Conservation (phyloP, 257 asterid species). For the Solanum etuberosum region DNA sequence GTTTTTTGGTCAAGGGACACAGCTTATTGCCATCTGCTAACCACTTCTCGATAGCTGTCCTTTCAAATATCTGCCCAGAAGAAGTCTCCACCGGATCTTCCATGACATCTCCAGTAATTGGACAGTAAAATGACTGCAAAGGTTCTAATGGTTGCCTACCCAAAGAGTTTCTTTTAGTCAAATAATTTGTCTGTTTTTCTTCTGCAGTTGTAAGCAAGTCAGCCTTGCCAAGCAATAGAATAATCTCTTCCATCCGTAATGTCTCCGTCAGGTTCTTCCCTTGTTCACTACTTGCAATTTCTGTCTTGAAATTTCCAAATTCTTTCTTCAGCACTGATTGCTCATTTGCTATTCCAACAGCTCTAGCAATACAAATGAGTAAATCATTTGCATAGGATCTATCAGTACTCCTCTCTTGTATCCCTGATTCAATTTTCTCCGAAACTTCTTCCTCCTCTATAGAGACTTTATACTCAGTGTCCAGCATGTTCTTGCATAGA, state of each 20-base stretch:
- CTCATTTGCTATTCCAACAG: constrained; percentile 16
- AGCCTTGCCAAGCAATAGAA: constrained; percentile 23
- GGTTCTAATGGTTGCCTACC: constrained; percentile 33
- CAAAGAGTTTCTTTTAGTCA: constrained; percentile 22
- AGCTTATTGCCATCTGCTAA: constrained; percentile 15
- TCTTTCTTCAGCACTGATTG: constrained; percentile 12
- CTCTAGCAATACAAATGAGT: constrained; percentile 17
- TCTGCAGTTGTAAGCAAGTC: constrained; percentile 17
- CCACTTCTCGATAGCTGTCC: constrained; percentile 33
- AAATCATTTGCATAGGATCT: constrained; percentile 26
- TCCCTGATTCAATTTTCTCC: constrained; percentile 22
- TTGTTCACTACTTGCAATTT: not conserved
- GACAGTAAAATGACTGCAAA: constrained; percentile 35
- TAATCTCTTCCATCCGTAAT: constrained; percentile 30
- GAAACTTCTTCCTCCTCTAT: constrained; percentile 19
- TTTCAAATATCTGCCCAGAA: constrained; percentile 29
- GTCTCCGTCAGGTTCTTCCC: constrained; percentile 11
- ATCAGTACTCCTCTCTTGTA: constrained; percentile 26
- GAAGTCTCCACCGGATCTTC: constrained; percentile 36
- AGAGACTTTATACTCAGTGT: constrained; percentile 12
- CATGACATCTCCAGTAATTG: constrained; percentile 32
- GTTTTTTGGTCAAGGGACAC: constrained; percentile 33
- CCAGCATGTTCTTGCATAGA: constrained; percentile 24
- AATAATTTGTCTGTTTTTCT: constrained; percentile 25
- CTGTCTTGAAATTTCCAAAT: constrained; percentile 19